Percentiles rank a stretch among this genome's conserved stretches.
These are phyloP conservation scores for Tagetes patula DNA, from an alignment of 129 eudicot species.

Conservation along the genomic window DNA sequence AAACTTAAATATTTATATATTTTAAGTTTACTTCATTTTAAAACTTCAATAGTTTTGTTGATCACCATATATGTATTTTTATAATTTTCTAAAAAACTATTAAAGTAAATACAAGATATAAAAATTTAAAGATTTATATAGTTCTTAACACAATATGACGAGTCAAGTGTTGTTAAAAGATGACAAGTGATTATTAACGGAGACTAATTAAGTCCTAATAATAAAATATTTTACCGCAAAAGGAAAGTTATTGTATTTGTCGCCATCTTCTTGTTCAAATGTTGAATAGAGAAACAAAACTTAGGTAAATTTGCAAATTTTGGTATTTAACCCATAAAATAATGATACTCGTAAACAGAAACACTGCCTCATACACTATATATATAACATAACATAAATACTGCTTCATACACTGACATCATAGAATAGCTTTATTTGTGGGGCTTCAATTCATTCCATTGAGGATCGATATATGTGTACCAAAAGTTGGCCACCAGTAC, in stretches of 20 bases:
- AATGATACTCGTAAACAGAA: constrained; percentile 1
- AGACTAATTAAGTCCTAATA: no score
- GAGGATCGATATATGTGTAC: constrained; percentile 23
- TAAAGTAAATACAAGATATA: no score
- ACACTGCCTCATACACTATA: neutral
- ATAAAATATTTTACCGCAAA: neutral
- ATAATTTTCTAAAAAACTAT: no score
- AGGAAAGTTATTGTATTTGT: neutral
- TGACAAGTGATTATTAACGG: no score
- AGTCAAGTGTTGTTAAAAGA: no score
- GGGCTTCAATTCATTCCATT: constrained; percentile 27
- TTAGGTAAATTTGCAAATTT: neutral
- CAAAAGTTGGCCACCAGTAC: constrained; percentile 40
- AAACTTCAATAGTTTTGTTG: no score
- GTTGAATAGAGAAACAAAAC: neutral
- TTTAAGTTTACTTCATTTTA: no score
- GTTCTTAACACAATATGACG: no score
- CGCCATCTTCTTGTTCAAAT: neutral
- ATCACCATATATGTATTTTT: no score
- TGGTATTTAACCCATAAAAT: constrained; percentile 4
- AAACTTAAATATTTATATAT: no score
- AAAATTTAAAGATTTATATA: no score
- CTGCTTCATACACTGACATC: constrained; percentile 16
- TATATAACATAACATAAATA: neutral
- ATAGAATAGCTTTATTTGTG: constrained; percentile 30